Evolutionary conservation across 2,329 filamentous ascomycete species (phyloP).

Genomic region (Ascochyta koolunga): DNA sequence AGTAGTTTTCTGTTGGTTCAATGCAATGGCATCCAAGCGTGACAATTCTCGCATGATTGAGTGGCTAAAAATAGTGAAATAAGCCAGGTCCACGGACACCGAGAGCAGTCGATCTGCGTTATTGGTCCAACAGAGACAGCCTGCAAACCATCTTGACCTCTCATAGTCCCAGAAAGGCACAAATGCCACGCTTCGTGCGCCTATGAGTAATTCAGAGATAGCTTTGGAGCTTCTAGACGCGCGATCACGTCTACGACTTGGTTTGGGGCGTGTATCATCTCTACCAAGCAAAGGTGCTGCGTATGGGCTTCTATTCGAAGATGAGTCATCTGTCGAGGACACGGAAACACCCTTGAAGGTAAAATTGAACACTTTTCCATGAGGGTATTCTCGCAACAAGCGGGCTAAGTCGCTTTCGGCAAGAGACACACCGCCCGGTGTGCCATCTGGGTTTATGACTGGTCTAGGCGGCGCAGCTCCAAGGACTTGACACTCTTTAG

Average conservation of each 20-base stretch:
- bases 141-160: conserved; percentile 45
- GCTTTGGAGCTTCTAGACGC: conserved; percentile 49
- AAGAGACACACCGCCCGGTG: conserved; percentile 12
- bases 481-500: conserved; percentile 34
- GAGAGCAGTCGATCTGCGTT: conserved; percentile 37
- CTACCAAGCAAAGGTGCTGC: background rate
- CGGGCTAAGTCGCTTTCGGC: conserved; percentile 29
- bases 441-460: background rate
- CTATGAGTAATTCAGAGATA: conserved; percentile 58
- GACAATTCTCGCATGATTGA: conserved; percentile 64
- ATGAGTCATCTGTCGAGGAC: conserved; percentile 28
- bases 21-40: conserved; percentile 57
- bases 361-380: conserved; percentile 37
- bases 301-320: conserved; percentile 2
- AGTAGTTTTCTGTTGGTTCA: conserved; percentile 55
- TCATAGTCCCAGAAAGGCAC: conserved; percentile 50
- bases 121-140: conserved; percentile 45
- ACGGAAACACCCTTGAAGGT: conserved; percentile 20
- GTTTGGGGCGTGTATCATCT: background rate
- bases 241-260: background rate
- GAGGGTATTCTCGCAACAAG: conserved; percentile 31
- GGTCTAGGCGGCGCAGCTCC: conserved; percentile 23
- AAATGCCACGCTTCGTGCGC: conserved; percentile 45
- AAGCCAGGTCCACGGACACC: conserved; percentile 37
- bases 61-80: conserved; percentile 50